phyloP scores from a whole-genome alignment of 192 early-diverging fungal genomes.

The Entomortierella lignicola region DNA sequence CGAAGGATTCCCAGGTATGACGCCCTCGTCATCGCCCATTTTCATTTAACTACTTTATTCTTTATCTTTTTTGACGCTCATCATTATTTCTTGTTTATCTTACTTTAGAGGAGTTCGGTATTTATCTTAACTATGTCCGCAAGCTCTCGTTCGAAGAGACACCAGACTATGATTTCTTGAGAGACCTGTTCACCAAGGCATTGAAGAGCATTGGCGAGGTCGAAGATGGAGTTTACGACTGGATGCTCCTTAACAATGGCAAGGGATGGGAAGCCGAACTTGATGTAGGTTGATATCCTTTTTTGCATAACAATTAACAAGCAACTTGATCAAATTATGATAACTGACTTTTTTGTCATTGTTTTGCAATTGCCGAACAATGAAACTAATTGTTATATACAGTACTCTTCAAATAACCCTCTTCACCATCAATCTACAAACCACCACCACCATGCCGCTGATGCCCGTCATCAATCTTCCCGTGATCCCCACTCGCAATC shows the following conservation, averaged over 20 bases:
- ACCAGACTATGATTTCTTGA: conserved; percentile 95
- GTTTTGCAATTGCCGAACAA: too few species aligned
- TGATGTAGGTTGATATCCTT: conserved; percentile 20
- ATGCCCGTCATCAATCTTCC: conserved; percentile 23
- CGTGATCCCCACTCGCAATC: conserved; percentile 39
- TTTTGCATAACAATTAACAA: neutral
- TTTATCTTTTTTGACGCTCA: neutral
- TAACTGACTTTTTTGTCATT: too few species aligned
- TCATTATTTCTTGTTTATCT: neutral
- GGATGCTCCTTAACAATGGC: conserved; percentile 77
- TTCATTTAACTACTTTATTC: neutral
- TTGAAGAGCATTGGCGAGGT: conserved; percentile 74
- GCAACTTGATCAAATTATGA: too few species aligned
- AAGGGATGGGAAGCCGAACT: conserved; percentile 60
- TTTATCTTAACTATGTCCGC: conserved; percentile 89
- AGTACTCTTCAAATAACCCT: conserved; percentile 45
- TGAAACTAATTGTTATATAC: neutral
- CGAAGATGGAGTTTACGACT: conserved; percentile 96
- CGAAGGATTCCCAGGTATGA: conserved; percentile 83
- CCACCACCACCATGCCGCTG: conserved; percentile 29
- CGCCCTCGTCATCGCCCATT: neutral
- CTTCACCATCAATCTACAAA: conserved; percentile 27
- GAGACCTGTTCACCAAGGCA: conserved; percentile 84
- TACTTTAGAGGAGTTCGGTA: conserved; percentile 84
- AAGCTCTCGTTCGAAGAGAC: conserved; percentile 94